These are phyloP conservation scores for Aspergillus piperis DNA, from an alignment of 2,329 filamentous ascomycete species.

Conservation along the genomic window DNA sequence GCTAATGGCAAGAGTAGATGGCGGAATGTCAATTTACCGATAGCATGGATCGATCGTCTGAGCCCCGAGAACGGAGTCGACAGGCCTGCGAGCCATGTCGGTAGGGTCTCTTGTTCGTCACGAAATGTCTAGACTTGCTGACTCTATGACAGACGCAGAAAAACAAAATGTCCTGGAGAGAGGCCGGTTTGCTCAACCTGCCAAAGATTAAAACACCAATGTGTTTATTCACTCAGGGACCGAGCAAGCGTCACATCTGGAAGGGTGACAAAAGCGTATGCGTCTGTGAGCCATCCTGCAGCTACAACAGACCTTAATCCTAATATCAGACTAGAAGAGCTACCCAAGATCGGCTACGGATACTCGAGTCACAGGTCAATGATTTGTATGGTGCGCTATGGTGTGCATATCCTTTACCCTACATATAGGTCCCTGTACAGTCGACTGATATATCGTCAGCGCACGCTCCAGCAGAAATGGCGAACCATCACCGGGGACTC, in stretches of 20 bases:
- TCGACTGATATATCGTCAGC: background rate
- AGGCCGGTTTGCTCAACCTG: slow-evolving; percentile 13
- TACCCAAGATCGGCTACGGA: background rate
- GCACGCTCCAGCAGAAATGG: background rate
- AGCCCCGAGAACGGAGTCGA: background rate
- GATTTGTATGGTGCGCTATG: background rate
- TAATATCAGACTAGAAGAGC: background rate
- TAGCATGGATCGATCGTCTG: background rate
- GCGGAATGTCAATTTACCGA: background rate
- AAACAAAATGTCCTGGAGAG: slow-evolving; percentile 15
- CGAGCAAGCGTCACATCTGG: background rate
- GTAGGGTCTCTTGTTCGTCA: background rate
- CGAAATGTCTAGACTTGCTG: background rate
- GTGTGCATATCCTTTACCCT: background rate
- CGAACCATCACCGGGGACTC: background rate
- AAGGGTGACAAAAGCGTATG: background rate
- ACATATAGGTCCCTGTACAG: background rate
- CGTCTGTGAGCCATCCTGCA: background rate
- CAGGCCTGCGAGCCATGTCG: slow-evolving; percentile 16
- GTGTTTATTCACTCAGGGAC: background rate
- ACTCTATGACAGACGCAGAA: slow-evolving; percentile 5
- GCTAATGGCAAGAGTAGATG: too few species aligned
- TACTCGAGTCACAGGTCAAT: background rate
- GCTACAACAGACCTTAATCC: too few species aligned
- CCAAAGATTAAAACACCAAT: slow-evolving; percentile 10